phyloP scores from a whole-genome alignment of 2,329 filamentous ascomycete genomes.

The Botrytis tulipae region DNA sequence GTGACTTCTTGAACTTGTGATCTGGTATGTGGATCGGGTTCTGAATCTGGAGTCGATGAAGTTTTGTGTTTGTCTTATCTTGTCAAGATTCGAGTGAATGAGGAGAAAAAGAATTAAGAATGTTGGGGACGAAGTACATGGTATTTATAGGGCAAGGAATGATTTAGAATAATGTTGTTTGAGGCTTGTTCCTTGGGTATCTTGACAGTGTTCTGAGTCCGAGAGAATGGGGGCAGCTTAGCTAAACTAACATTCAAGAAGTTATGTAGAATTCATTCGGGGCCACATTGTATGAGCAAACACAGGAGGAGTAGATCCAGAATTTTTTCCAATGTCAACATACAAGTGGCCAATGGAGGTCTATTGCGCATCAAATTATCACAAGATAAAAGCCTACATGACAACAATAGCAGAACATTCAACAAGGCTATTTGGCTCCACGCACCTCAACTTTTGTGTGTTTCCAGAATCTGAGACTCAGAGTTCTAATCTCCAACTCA shows the following conservation, averaged over 20 bases:
- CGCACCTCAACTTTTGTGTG: not conserved
- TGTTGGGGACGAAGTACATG: not conserved
- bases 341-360: accelerated
- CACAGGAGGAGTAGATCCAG: not conserved
- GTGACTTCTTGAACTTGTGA: not conserved
- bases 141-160: not conserved
- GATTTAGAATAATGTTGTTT: not conserved
- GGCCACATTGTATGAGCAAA: not conserved
- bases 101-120: not conserved
- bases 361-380: not conserved
- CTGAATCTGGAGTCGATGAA: not conserved
- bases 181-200: not conserved
- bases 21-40: not conserved
- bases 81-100: not conserved
- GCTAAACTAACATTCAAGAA: not conserved
- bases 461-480: not conserved
- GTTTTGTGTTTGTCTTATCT: not conserved
- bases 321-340: not conserved
- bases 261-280: not conserved
- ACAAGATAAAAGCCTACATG: not conserved
- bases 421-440: not conserved
- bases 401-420: not conserved
- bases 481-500: not conserved
- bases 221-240: not conserved
- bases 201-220: not conserved